Percentiles rank a stretch among this genome's conserved stretches.
phyloP scores from a whole-genome alignment of 495 filamentous ascomycete genomes.

The Xylaria sp. region DNA sequence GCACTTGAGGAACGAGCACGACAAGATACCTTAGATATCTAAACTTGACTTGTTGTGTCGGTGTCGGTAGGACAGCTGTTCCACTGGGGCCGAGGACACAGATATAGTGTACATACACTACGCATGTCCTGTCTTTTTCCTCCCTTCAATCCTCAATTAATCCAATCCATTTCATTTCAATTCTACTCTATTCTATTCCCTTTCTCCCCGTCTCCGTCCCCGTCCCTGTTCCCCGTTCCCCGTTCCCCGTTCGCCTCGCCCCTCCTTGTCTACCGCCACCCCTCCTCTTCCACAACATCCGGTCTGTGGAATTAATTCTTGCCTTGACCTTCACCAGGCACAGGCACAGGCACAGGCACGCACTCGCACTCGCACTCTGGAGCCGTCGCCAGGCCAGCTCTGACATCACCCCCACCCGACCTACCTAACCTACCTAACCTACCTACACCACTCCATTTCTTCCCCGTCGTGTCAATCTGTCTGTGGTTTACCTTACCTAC shows the following conservation, averaged over 20 bases:
- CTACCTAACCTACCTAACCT: too few relatives aligned
- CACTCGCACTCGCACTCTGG: too few relatives aligned
- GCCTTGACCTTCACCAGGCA: too few relatives aligned
- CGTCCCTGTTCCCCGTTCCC: too few relatives aligned
- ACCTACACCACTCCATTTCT: constrained; percentile 7
- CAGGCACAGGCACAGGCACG: too few relatives aligned
- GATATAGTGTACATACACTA: too few relatives aligned
- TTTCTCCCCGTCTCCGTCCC: too few relatives aligned
- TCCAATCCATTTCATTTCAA: too few relatives aligned
- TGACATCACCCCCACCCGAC: constrained; percentile 44
- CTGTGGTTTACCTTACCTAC: too few relatives aligned
- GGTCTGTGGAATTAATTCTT: constrained; percentile 25
- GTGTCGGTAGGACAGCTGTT: background rate
- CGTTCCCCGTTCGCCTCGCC: background rate
- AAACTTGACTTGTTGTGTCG: background rate
- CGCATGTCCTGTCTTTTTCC: background rate
- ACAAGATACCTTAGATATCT: constrained; percentile 17
- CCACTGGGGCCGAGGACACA: background rate
- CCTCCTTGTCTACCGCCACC: background rate
- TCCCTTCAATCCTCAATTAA: too few relatives aligned
- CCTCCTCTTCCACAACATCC: constrained; percentile 5
- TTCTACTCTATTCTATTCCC: too few relatives aligned
- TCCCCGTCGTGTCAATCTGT: too few relatives aligned
- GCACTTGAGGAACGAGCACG: background rate
- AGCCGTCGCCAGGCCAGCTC: constrained; percentile 30